Evolutionary conservation across 768 basidiomycete genomes (phyloP), one percentile per base, ranked within the genome.

Genomic region (Boletus rubropictus): DNA sequence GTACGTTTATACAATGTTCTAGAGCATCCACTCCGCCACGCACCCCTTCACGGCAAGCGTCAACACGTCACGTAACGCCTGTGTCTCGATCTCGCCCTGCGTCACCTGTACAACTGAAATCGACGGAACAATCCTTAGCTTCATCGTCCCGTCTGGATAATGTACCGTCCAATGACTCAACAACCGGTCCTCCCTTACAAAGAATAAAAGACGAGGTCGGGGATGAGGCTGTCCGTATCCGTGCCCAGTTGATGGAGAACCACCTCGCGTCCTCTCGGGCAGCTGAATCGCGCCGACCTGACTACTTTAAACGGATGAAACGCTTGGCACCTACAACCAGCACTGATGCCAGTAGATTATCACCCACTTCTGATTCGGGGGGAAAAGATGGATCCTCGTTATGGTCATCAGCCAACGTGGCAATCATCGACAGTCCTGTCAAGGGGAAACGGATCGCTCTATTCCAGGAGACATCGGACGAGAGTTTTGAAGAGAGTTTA

Each of bases 401-500:
- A 37, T 57, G 61, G 54, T 59, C 59, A 46, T 49, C 62, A 14
- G 41, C 38, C 14, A 56, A 68, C 27, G 68, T 86, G 25, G 85
- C 84, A 14, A 80, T 89, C 22, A 76, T 75, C 54, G 80, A 83
- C 53, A 87, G 79, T 55, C 86, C 87, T 0, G 63, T 72, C 45
- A 88, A 84, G 66, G 88, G 88, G 1, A 72, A 87, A 47, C 72
- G 86, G 42, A 69, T 89, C 29, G 82, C 80, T 53, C 64, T 90
- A 33, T 89, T 89, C 63, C 86, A 87, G 62, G 85, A 87, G 66
- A 88, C 86, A 0, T 84, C 83, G 4, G 85, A 86, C 38, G 85
- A 86, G 65, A 89, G 86, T 57, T 89, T 89, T 55, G 87, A 89
- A 57, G 86, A 89, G 66, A 85, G 85, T 55, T 63, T 89, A 34